These are phyloP conservation scores for Phialocephala sp. DNA, from an alignment of 2,329 filamentous ascomycete genomes.

Conservation along the genomic window DNA sequence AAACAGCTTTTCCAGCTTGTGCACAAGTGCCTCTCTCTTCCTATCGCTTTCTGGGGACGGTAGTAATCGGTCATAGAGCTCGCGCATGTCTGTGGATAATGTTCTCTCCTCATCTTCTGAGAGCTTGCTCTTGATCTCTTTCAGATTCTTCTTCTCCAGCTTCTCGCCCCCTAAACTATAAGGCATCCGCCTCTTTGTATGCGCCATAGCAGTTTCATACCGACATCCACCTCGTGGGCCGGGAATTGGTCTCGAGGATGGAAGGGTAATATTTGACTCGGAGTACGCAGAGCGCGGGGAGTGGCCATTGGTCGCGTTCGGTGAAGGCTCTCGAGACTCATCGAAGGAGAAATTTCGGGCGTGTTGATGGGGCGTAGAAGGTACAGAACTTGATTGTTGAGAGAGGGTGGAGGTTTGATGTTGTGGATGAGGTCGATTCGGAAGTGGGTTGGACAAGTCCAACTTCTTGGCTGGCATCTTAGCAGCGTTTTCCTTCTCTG, in stretches of 20 bases:
- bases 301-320: constrained; percentile 75
- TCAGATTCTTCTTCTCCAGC: constrained; percentile 72
- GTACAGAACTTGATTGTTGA: constrained; percentile 85
- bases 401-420: constrained; percentile 56
- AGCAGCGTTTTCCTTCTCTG: constrained; percentile 56
- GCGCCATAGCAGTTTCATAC: constrained; percentile 85
- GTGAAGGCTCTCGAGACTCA: constrained; percentile 79
- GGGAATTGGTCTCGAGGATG: constrained; percentile 69
- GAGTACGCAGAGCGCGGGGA: constrained; percentile 91
- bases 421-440: constrained; percentile 44
- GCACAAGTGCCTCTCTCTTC: constrained; percentile 76
- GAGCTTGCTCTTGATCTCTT: constrained; percentile 74
- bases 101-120: constrained; percentile 75
- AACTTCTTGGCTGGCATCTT: constrained; percentile 44
- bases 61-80: constrained; percentile 83
- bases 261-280: constrained; percentile 78
- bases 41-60: constrained; percentile 81
- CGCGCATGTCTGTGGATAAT: constrained; percentile 81
- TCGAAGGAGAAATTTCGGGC: constrained; percentile 79
- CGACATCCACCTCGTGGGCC: constrained; percentile 71
- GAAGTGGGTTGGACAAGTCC: constrained; percentile 39
- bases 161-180: constrained; percentile 87
- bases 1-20: constrained; percentile 85
- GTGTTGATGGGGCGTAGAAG: constrained; percentile 90
- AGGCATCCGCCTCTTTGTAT: constrained; percentile 84